phyloP scores from a whole-genome alignment of 495 filamentous ascomycete species.

The Neurospora tetraspora region DNA sequence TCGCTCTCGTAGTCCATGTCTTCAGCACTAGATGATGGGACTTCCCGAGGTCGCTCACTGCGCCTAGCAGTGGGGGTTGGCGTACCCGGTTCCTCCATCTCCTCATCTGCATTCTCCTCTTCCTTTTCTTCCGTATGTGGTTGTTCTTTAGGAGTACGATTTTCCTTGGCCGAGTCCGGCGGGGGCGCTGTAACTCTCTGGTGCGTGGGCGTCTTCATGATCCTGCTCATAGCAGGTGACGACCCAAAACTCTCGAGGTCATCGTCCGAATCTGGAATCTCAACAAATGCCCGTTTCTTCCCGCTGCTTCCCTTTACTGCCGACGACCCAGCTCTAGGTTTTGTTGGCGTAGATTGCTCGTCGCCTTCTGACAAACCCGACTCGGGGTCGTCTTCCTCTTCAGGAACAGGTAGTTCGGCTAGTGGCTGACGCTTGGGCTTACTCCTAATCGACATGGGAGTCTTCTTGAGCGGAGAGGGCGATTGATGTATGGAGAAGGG shows the following conservation, averaged over 20 bases:
- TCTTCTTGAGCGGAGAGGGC: background rate
- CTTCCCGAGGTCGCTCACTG: background rate
- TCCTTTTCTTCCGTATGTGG: constrained; percentile 14
- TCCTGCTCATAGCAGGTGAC: constrained; percentile 3
- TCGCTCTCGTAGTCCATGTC: background rate
- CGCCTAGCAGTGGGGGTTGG: constrained; percentile 1
- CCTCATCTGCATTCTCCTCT: constrained; percentile 17
- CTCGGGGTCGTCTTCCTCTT: background rate
- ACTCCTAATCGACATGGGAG: constrained; percentile 5
- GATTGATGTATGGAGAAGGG: constrained; percentile 6
- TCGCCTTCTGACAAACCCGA: background rate
- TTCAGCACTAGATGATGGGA: background rate
- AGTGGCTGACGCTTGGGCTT: constrained; percentile 12
- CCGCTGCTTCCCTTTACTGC: background rate
- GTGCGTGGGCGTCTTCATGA: background rate
- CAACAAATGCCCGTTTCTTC: constrained; percentile 9
- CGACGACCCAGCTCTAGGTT: background rate
- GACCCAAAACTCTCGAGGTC: constrained; percentile 21
- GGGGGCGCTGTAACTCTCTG: background rate
- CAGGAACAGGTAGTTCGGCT: constrained; percentile 15
- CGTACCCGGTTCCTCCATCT: constrained; percentile 9
- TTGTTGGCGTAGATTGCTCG: constrained; percentile 5
- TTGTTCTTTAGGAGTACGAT: constrained; percentile 11
- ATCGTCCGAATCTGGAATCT: constrained; percentile 35
- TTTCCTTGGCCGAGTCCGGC: constrained; percentile 6